A percentile compares a stretch with the other conserved stretches of the same genome.
Evolutionary conservation across 179 eudicot genomes (phyloP).

Genomic region (Silene coronaria): DNA sequence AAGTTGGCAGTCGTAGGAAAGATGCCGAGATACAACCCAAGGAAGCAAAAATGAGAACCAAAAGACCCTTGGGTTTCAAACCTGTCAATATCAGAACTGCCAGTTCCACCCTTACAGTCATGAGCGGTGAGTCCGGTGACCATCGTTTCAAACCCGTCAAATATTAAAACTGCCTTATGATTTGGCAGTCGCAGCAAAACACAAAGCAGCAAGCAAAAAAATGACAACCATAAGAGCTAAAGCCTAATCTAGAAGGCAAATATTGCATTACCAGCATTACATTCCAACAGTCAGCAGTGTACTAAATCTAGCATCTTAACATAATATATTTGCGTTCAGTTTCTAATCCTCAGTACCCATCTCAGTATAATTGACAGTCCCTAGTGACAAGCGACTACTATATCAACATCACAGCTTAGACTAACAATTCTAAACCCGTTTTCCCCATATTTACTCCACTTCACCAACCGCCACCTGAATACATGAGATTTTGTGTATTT

Average conservation of each 20-base stretch:
- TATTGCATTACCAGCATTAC: slow-evolving; percentile 6
- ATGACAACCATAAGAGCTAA: not conserved
- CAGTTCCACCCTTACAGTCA: not conserved
- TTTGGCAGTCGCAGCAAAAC: not conserved
- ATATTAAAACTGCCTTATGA: not conserved
- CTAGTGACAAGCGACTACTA: slow-evolving; percentile 1
- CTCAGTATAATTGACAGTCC: not conserved
- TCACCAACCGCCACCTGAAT: slow-evolving; percentile 16
- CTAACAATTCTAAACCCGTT: slow-evolving; percentile 1
- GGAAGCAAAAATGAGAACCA: too few relatives aligned
- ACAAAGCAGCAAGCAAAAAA: not conserved
- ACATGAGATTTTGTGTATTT: slow-evolving; percentile 22
- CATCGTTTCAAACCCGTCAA: not conserved
- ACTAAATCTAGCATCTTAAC: slow-evolving; percentile 14
- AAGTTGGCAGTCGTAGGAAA: too few relatives aligned
- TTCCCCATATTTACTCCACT: slow-evolving; percentile 28
- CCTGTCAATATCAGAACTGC: too few relatives aligned
- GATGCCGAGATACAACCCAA: too few relatives aligned
- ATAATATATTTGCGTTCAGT: not conserved
- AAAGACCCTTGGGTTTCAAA: too few relatives aligned
- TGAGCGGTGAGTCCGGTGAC: too few relatives aligned
- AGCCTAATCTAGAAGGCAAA: slow-evolving; percentile 6
- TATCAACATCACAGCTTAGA: slow-evolving; percentile 14
- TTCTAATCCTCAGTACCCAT: not conserved
- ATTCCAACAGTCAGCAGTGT: slow-evolving; percentile 2